Percentiles rank a stretch among this genome's conserved stretches.
phyloP scores from a whole-genome alignment of 2,329 filamentous ascomycete species.

The Sclerotiophoma versabilis region DNA sequence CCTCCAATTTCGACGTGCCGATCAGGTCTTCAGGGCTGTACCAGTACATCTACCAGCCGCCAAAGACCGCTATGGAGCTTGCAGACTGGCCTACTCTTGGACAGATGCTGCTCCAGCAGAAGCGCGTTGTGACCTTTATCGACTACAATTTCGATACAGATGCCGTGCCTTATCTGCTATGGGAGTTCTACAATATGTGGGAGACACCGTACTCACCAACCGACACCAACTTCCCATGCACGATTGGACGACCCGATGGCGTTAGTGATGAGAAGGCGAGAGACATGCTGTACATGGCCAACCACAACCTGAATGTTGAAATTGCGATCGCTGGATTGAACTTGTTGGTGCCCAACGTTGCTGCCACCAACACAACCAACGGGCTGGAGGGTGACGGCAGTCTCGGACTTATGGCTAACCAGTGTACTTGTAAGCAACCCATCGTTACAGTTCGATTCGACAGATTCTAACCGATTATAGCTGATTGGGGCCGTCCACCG shows the following conservation, averaged over 20 bases:
- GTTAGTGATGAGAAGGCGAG: conserved; percentile 60
- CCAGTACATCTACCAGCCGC: conserved; percentile 77
- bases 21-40: conserved; percentile 76
- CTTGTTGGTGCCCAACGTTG: conserved; percentile 48
- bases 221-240: conserved; percentile 76
- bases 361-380: conserved; percentile 46
- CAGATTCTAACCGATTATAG: conserved; percentile 25
- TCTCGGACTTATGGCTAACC: conserved; percentile 43
- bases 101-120: conserved; percentile 56
- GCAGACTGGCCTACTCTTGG: conserved; percentile 87
- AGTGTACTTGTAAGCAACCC: conserved; percentile 42
- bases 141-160: conserved; percentile 72
- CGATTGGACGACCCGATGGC: conserved; percentile 75
- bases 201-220: conserved; percentile 87
- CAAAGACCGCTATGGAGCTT: conserved; percentile 75
- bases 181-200: conserved; percentile 90
- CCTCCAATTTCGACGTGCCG: conserved; percentile 69
- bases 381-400: conserved; percentile 42
- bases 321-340: conserved; percentile 51
- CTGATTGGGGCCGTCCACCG: conserved; percentile 46
- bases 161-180: conserved; percentile 81
- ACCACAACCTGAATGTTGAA: conserved; percentile 89
- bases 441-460: not conserved
- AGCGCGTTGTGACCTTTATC: conserved; percentile 51
- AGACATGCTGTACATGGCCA: conserved; percentile 79